Conservation (phyloP, 1,284 basidiomycete species). For the Cerrena zonata region DNA sequence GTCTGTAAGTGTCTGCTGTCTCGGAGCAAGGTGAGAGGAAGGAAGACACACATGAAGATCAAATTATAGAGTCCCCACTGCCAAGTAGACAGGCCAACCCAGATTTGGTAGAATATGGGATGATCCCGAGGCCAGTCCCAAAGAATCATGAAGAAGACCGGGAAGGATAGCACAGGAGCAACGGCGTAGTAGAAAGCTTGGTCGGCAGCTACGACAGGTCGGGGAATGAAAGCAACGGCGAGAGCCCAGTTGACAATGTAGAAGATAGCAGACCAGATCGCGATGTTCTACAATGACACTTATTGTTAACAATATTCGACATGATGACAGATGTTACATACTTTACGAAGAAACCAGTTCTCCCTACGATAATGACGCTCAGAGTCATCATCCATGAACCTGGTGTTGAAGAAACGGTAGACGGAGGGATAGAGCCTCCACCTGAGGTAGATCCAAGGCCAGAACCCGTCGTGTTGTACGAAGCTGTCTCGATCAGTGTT, state of each 20-base stretch:
- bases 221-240: conserved; percentile 45
- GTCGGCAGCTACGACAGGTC: conserved; percentile 44
- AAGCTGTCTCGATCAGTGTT: conserved; percentile 15
- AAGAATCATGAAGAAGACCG: conserved; percentile 49
- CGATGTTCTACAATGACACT: conserved; percentile 37
- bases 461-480: conserved; percentile 8
- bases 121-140: conserved; percentile 65
- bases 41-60: conserved; percentile 45
- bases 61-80: conserved; percentile 48
- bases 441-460: conserved; percentile 14
- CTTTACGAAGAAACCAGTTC: conserved; percentile 48
- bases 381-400: conserved; percentile 52
- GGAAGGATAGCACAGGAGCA: conserved; percentile 36
- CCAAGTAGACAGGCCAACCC: conserved; percentile 52
- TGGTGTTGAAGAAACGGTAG: conserved; percentile 48
- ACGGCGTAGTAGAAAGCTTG: conserved; percentile 62
- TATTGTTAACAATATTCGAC: conserved; percentile 11
- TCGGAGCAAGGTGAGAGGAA: not conserved
- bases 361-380: conserved; percentile 54
- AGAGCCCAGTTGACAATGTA: conserved; percentile 69
- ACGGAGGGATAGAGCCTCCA: conserved; percentile 38
- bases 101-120: conserved; percentile 54
- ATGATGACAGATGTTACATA: conserved; percentile 16
- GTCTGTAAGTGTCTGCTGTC: not conserved
- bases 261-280: conserved; percentile 61